Evolutionary conservation across 345 rosid genomes (phyloP).

Genomic region (Nephelium lappaceum): DNA sequence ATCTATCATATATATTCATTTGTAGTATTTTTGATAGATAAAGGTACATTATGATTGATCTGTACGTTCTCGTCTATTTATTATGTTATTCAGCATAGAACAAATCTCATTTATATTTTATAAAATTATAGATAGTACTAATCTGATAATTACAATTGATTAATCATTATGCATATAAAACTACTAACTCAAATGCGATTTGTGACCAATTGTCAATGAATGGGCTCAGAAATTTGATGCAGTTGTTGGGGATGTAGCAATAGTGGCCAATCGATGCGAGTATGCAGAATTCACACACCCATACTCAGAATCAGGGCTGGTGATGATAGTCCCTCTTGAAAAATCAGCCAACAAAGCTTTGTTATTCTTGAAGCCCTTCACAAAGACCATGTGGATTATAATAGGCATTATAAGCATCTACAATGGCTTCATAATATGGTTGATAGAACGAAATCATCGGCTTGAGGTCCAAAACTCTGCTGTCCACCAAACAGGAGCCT

Average conservation of each 20-base stretch:
- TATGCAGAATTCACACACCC: slow-evolving; percentile 35
- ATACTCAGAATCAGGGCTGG: slow-evolving; percentile 29
- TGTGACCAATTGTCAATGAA: neutral
- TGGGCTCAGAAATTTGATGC: slow-evolving; percentile 26
- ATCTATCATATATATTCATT: no score
- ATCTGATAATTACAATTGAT: no score
- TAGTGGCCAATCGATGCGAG: slow-evolving; percentile 10
- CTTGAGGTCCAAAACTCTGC: slow-evolving; percentile 18
- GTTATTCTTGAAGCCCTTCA: slow-evolving; percentile 29
- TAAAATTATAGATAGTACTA: no score
- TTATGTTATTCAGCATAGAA: no score
- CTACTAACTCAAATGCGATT: no score
- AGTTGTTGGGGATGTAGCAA: slow-evolving; percentile 20
- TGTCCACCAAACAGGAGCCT: slow-evolving; percentile 13
- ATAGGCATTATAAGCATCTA: slow-evolving; percentile 16
- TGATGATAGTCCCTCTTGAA: slow-evolving; percentile 21
- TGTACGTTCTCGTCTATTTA: no score
- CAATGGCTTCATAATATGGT: slow-evolving; percentile 33
- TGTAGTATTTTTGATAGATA: no score
- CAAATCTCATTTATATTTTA: no score
- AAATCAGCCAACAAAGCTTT: slow-evolving; percentile 17
- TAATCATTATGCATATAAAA: no score
- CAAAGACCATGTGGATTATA: slow-evolving; percentile 27
- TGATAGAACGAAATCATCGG: slow-evolving; percentile 24
- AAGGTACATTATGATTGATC: no score